Base-by-base conservation (phyloP, 202 grass and related monocot species). In the Setaria viridis region DNA sequence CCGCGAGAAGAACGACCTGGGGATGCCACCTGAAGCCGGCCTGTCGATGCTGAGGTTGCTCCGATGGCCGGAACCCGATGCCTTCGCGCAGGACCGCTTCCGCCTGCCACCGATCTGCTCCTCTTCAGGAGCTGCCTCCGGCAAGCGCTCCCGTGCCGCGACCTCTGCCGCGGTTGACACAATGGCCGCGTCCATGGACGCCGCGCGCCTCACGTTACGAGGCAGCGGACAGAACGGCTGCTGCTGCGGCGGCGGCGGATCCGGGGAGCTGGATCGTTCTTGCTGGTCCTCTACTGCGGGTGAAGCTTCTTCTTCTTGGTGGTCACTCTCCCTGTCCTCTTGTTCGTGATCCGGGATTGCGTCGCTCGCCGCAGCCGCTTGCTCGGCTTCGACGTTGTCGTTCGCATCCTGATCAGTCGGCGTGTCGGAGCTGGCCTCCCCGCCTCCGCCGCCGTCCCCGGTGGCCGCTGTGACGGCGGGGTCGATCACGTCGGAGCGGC, bases 401-500 rank as follows among this genome's bases (percentile, higher is more conserved):
- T 77, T 79, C 32, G 58, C 71, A 32, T 46, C 80, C 0, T 69
- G 89, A 80, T 85, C 85, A 14, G 41, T 55, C 0, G 32, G 25
- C 2, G 56, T 6, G 30, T 11, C 37, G 30, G 86, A 37, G 72
- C 13, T 32, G 33, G 74, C 19, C 21, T 83, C 78, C 7, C 8
- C 21, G 15, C 7, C 53, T 1, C 0, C 78, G 3, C 5, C 21
- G 67, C 7, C 47, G 7, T 0, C 25, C 0, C 15, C 74, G 7
- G 39, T 0, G 29, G 0, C 49, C 9, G 57, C 8, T 0, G 82
- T 15, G 75, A 35, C 65, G 7, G 85, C 70, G 66, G 86, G 29
- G 54, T 85, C 93, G 54, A 92, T 43, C 33, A 95, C 89, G 81
- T 87, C 60, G 78, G 90, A 89, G 58, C 93, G 90, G 87, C 93